Base-by-base conservation (phyloP, 23 red algal species). In the Pyropia haitanensis region DNA sequence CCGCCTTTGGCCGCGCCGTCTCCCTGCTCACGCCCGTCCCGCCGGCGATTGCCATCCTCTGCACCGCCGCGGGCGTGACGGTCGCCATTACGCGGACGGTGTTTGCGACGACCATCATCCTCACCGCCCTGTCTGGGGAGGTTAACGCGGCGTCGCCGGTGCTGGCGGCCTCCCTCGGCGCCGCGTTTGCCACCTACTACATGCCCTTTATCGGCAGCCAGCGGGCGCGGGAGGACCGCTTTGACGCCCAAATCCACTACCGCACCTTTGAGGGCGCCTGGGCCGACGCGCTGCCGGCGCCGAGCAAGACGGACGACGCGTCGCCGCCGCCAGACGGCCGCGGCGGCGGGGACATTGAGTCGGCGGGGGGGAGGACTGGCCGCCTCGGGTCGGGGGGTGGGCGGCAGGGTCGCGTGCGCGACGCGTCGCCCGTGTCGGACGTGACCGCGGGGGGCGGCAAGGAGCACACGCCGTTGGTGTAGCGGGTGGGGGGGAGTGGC, bases 81-180 rank as follows among this genome's bases (percentile, higher is more conserved):
- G 88, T 94, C 8, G 49, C 78, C n/a, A 81, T 94, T 19, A 94
- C 88, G 28, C 67, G 79, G 80, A 94, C 88, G 7, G 49, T 65
- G 0, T 56, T 94, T 19, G 88, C 73, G 1, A 94, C 88, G 19
- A 65, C 80, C 49, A 33, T 94, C 39, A 86, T 94, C 64, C 64
- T 94, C 23, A 58, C 67, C 16, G 80, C 67, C 18, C 80, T 94
- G 29, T 75, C 78, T 0, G 84, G 84, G 22, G 75, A 89, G 67
- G 66, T 73, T 1, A 89, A 89, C 50, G 84, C 84, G 1, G 77
- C 56, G 5, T 70, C 84, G 22, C 65, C 74, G 10, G 72, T 89
- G 53, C 57, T 89, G 7, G 84, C 74, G 15, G 84, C 74, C 14
- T 72, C 64, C 20, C 53, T 89, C 18, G 58, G 39, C 19, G 69